phyloP scores from a whole-genome alignment of 306 rosid species.

The Malus sieversii region DNA sequence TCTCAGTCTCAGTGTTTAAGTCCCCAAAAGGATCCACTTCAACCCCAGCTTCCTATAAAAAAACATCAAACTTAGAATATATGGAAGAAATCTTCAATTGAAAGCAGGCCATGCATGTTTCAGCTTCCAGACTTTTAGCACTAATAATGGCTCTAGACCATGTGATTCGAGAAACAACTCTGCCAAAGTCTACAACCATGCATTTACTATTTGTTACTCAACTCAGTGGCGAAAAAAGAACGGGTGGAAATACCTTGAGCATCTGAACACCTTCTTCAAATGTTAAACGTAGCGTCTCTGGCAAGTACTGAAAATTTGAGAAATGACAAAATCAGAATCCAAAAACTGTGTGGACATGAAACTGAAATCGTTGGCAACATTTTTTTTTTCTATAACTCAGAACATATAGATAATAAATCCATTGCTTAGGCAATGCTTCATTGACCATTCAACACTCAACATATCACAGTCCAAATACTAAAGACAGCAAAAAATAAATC shows the following conservation, averaged over 20 bases:
- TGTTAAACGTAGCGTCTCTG: conserved; percentile 64
- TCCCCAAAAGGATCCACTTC: conserved; percentile 87
- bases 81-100: neutral
- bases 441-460: neutral
- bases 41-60: conserved; percentile 68
- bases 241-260: conserved; percentile 53
- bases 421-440: neutral
- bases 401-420: neutral
- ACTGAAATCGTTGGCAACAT: neutral
- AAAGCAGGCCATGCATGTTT: neutral
- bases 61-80: conserved; percentile 1
- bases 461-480: neutral
- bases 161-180: neutral
- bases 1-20: conserved; percentile 81
- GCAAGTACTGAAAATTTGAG: conserved; percentile 61
- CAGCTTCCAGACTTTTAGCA: neutral
- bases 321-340: conserved; percentile 22
- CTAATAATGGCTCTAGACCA: neutral
- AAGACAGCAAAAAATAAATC: neutral
- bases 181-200: neutral
- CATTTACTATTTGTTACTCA: neutral
- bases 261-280: conserved; percentile 91
- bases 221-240: neutral
- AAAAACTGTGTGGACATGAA: neutral
- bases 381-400: neutral